Conservation (phyloP, 345 rosid species). For the Stellera chamaejasme region DNA sequence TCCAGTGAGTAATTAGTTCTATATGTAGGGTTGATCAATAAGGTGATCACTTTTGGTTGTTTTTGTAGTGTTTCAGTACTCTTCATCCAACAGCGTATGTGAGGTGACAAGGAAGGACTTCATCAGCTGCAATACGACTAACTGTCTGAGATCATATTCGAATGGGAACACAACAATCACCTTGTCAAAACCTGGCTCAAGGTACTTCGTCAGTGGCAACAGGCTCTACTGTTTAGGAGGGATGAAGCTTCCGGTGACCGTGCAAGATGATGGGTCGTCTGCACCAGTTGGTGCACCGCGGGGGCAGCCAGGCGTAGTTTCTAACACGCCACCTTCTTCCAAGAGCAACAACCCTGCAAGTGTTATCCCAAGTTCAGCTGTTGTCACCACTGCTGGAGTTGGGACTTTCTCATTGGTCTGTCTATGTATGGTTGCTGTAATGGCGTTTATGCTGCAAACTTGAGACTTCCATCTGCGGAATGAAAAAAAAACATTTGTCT, state of each 20-base stretch:
- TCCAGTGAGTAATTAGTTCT: neutral
- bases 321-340: slow-evolving; percentile 28
- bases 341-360: slow-evolving; percentile 44
- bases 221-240: slow-evolving; percentile 75
- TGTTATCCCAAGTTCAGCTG: slow-evolving; percentile 31
- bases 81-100: slow-evolving; percentile 46
- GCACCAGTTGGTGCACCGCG: slow-evolving; percentile 45
- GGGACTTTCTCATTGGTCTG: slow-evolving; percentile 11
- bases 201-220: slow-evolving; percentile 62
- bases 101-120: slow-evolving; percentile 46
- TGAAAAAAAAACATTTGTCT: neutral
- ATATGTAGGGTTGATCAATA: neutral
- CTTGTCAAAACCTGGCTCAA: slow-evolving; percentile 39
- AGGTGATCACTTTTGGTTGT: neutral
- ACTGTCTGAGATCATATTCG: slow-evolving; percentile 37
- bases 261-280: slow-evolving; percentile 27
- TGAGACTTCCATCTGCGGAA: slow-evolving; percentile 1
- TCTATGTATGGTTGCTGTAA: slow-evolving; percentile 10
- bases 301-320: slow-evolving; percentile 20
- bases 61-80: slow-evolving; percentile 57
- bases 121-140: slow-evolving; percentile 48
- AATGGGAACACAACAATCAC: slow-evolving; percentile 78
- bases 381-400: neutral
- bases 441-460: slow-evolving; percentile 2
- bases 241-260: slow-evolving; percentile 60